Conservation (phyloP, 1,284 basidiomycete genomes). For the Cutaneotrichosporon sp. region DNA sequence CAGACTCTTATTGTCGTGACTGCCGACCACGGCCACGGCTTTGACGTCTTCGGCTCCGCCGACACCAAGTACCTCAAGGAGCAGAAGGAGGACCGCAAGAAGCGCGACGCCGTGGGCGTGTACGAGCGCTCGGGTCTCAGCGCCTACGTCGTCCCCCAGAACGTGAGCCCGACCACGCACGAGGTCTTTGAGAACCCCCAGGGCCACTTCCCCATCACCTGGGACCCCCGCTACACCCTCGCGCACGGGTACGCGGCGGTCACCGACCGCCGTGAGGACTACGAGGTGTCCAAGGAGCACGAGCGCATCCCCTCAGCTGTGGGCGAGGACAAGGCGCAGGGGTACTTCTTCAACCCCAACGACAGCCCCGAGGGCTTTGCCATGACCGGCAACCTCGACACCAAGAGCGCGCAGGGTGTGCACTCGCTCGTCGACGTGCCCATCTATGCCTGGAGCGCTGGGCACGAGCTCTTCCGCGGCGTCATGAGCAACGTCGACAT, state of each 20-base stretch:
- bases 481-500: constrained; percentile 47
- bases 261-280: constrained; percentile 51
- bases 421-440: constrained; percentile 53
- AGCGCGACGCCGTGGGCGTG: constrained; percentile 52
- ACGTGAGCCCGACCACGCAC: constrained; percentile 41
- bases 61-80: constrained; percentile 51
- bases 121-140: constrained; percentile 51
- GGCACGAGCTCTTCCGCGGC: constrained; percentile 51
- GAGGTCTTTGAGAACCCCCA: constrained; percentile 40
- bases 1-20: constrained; percentile 55
- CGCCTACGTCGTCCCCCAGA: constrained; percentile 44
- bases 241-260: constrained; percentile 51
- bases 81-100: constrained; percentile 45
- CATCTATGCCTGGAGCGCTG: constrained; percentile 53
- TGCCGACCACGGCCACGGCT: constrained; percentile 54
- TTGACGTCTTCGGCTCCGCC: constrained; percentile 51
- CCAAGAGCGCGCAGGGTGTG: constrained; percentile 46
- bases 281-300: constrained; percentile 37
- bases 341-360: constrained; percentile 50
- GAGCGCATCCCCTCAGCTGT: constrained; percentile 46
- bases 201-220: constrained; percentile 52
- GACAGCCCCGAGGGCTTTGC: constrained; percentile 50
- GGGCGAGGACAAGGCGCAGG: constrained; percentile 26
- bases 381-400: constrained; percentile 52
- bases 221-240: constrained; percentile 53